Base-by-base conservation (phyloP, 2,329 filamentous ascomycete genomes). In the Didymellaceae sp. region DNA sequence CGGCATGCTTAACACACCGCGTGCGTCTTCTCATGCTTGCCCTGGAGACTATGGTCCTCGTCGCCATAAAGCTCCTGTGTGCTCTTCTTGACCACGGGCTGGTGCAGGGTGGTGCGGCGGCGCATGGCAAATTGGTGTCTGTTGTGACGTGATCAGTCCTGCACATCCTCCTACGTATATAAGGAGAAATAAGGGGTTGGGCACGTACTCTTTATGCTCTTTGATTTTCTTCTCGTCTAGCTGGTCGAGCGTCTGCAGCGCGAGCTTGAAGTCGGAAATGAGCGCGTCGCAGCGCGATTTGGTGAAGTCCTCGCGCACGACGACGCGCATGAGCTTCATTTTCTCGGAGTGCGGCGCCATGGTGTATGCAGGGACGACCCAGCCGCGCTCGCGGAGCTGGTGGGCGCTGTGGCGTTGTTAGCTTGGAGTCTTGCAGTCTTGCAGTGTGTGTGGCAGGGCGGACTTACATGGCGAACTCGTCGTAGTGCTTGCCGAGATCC, bases 361-460 rank as follows among this genome's bases (percentile, higher is more conserved):
- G 30, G 92, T 97, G 77, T 97, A 97, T 0, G 93, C 93, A 0
- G 93, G 93, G 0, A 97, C 90, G 22, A 97, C 88, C 93, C 93
- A 97, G 33, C 90, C 90, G 25, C 91, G 85, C 58, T 90, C 86
- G 42, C 93, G 88, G 20, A 97, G 83, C 73, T 91, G 88, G 70
- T 96, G 91, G 1, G 93, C 92, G 31, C 68, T 72, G 26, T 8
- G 0, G 7, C 4, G 4, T 1, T 24, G 30, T 55, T 31, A 60
- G 49, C 26, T 9, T 16, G 18, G 9, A 9, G 1, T 10, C 5
- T 25, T 13, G 4, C 9, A 13, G 21, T 10, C 16, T 38, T 6
- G 9, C 10, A 5, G n/a, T 2, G 6, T 17, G 1, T n/a, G 11
- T 6, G n/a, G n/a, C n/a, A n/a, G 2, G 6, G 9, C 10, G 17